Conservation (phyloP, 768 basidiomycete genomes). For the Calvatia gigantea region DNA sequence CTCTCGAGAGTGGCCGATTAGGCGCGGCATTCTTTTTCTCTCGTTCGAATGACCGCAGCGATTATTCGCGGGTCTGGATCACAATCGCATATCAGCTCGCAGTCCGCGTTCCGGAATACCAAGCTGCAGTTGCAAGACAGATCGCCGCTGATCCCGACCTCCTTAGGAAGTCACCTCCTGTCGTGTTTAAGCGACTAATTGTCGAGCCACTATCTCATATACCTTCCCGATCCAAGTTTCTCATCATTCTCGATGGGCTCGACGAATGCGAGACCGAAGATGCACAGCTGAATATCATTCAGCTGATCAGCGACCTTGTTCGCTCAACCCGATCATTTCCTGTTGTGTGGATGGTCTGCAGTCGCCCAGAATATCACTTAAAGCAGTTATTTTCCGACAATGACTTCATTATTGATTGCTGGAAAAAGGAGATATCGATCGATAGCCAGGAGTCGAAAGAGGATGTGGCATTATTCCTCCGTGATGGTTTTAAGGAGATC, state of each 20-base stretch:
- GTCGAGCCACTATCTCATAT: not conserved
- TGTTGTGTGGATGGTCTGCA: not conserved
- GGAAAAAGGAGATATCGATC: not conserved
- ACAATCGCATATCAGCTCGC: not conserved
- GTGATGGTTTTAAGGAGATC: not conserved
- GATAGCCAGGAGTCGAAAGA: not conserved
- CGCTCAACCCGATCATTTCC: not conserved
- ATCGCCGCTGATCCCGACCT: not conserved
- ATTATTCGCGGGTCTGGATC: not conserved
- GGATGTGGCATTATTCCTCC: not conserved
- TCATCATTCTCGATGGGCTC: slow-evolving; percentile 1
- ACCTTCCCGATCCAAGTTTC: not conserved
- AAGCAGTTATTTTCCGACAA: not conserved
- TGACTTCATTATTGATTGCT: not conserved
- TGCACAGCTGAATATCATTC: not conserved
- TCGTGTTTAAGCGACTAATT: not conserved
- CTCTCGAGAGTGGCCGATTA: not conserved
- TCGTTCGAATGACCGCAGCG: not conserved
- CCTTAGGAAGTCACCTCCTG: not conserved
- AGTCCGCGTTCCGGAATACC: not conserved
- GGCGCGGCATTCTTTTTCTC: not conserved
- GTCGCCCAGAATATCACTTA: not conserved
- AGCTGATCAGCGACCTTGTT: not conserved
- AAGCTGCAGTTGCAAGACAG: not conserved
- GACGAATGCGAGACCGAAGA: slow-evolving; percentile 5